phyloP scores from a whole-genome alignment of 495 filamentous ascomycete species.

The Viridothelium virens region DNA sequence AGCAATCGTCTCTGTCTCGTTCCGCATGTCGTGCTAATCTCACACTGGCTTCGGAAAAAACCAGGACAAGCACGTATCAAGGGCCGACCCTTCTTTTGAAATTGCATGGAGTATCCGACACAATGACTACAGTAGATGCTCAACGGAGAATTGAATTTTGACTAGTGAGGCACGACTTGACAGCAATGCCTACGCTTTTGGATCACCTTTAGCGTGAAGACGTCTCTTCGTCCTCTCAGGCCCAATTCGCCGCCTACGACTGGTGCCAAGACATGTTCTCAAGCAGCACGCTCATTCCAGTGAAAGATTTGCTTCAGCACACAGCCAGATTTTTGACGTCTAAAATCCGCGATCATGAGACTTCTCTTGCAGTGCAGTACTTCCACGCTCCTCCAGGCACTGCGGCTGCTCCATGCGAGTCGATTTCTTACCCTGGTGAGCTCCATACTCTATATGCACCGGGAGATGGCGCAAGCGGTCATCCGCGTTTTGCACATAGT shows the following conservation, averaged over 20 bases:
- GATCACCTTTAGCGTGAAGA: background rate
- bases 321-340: background rate
- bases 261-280: background rate
- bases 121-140: background rate
- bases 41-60: background rate
- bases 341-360: background rate
- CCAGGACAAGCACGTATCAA: no score
- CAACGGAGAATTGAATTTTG: background rate
- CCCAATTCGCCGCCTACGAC: background rate
- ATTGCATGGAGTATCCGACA: background rate
- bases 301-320: background rate
- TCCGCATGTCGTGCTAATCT: background rate
- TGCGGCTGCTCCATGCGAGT: background rate
- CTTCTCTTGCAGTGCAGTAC: background rate
- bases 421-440: background rate
- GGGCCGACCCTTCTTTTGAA: background rate
- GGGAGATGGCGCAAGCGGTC: background rate
- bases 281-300: background rate
- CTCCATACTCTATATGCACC: background rate
- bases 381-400: background rate
- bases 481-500: background rate
- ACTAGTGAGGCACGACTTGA: background rate
- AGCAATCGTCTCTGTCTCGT: no score
- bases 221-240: background rate
- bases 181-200: background rate